phyloP scores from a whole-genome alignment of 2,329 filamentous ascomycete genomes.

The Penicillium sp. region DNA sequence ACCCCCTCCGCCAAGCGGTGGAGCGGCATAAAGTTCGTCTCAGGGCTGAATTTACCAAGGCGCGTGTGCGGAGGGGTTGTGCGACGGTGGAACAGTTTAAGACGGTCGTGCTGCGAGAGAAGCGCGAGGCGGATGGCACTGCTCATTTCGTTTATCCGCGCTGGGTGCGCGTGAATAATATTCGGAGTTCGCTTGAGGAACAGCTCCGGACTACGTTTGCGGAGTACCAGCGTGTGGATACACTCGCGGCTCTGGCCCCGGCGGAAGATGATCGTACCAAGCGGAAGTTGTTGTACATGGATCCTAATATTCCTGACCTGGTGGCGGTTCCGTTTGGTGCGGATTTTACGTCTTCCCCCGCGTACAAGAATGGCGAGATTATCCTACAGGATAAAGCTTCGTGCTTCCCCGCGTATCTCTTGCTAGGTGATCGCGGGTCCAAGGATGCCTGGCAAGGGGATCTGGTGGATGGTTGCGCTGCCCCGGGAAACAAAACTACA shows the following conservation, averaged over 20 bases:
- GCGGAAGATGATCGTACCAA: slow-evolving; percentile 33
- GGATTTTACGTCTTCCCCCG: slow-evolving; percentile 73
- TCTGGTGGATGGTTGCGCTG: slow-evolving; percentile 90
- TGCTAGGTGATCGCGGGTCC: slow-evolving; percentile 61
- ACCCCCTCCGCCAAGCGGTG: slow-evolving; percentile 76
- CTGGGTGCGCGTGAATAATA: slow-evolving; percentile 87
- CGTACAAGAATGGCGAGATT: slow-evolving; percentile 77
- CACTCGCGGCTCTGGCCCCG: slow-evolving; percentile 63
- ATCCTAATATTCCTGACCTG: slow-evolving; percentile 81
- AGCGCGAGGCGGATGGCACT: slow-evolving; percentile 52
- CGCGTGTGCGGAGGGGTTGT: slow-evolving; percentile 73
- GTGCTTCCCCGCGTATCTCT: slow-evolving; percentile 90
- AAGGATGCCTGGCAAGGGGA: slow-evolving; percentile 62
- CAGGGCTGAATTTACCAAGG: slow-evolving; percentile 79
- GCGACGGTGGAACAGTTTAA: slow-evolving; percentile 70
- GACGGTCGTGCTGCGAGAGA: slow-evolving; percentile 41
- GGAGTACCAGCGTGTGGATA: slow-evolving; percentile 62
- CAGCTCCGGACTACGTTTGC: slow-evolving; percentile 79
- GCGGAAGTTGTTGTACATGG: slow-evolving; percentile 63
- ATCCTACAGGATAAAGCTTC: slow-evolving; percentile 97
- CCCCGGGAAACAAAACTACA: slow-evolving; percentile 97
- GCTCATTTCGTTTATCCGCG: slow-evolving; percentile 67
- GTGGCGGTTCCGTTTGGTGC: slow-evolving; percentile 75
- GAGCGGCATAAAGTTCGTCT: slow-evolving; percentile 83
- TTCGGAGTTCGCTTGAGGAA: slow-evolving; percentile 72